Conservation (phyloP, 2,329 filamentous ascomycete species). For the Nigrospora oryzae region DNA sequence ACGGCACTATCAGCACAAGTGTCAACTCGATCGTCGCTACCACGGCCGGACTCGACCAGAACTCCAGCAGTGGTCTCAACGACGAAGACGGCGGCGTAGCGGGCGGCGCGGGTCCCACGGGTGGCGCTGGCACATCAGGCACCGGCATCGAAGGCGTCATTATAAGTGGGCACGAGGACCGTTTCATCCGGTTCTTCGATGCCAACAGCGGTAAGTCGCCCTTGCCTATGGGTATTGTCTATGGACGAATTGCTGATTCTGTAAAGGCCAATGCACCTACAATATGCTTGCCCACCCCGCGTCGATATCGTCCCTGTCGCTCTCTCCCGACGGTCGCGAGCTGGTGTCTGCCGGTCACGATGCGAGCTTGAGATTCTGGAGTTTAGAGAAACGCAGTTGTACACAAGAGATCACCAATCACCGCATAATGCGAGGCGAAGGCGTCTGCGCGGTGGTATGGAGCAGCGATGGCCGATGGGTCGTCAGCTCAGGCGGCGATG, state of each 20-base stretch:
- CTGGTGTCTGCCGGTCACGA: slow-evolving; percentile 95
- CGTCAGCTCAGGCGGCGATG: slow-evolving; percentile 88
- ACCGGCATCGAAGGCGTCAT: slow-evolving; percentile 86
- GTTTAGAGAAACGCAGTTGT: slow-evolving; percentile 87
- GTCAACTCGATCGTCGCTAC: slow-evolving; percentile 90
- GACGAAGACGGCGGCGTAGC: slow-evolving; percentile 58
- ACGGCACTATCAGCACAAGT: slow-evolving; percentile 68
- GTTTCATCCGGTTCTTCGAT: slow-evolving; percentile 94
- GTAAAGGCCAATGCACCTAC: slow-evolving; percentile 91
- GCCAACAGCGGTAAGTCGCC: slow-evolving; percentile 84
- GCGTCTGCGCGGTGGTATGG: slow-evolving; percentile 91
- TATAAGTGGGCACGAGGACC: slow-evolving; percentile 94
- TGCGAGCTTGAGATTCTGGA: slow-evolving; percentile 93
- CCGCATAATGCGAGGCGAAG: slow-evolving; percentile 90
- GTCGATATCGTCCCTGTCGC: slow-evolving; percentile 81
- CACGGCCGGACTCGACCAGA: slow-evolving; percentile 70
- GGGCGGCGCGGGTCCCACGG: slow-evolving; percentile 70
- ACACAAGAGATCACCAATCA: slow-evolving; percentile 93
- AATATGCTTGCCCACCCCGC: slow-evolving; percentile 96
- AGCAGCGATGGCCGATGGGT: slow-evolving; percentile 92
- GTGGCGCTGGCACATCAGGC: slow-evolving; percentile 55
- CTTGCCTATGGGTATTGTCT: neutral
- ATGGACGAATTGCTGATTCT: neutral
- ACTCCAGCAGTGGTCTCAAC: slow-evolving; percentile 48
- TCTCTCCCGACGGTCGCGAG: slow-evolving; percentile 89